Evolutionary conservation across 106 monocot species (phyloP), one percentile per base, ranked within the genome.

Genomic region (Phalaenopsis aphrodite): DNA sequence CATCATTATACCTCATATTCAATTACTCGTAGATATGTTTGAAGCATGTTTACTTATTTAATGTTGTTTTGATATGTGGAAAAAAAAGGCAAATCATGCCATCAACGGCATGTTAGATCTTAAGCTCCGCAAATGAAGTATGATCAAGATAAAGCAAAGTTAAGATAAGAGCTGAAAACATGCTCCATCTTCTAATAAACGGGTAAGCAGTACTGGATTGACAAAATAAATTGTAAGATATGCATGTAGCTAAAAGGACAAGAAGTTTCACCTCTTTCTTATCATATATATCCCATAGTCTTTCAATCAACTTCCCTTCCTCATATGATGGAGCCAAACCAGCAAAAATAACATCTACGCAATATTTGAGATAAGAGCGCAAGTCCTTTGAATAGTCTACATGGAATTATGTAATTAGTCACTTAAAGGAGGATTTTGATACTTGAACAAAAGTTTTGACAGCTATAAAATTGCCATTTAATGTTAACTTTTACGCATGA

Each of bases 331-430:
- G 72, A 19, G 79, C 47, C 56, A 86, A 78, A 66, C 91, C 94
- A 78, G 86, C 79, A 92, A 85, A 92, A 79, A 88, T 55, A 49
- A 89, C 77, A 82, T 92, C 89, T 58, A 85, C 89, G 56, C 92
- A 94, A 76, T 98, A 89, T 41, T 89, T 89, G 71, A 98, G 85
- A 80, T 92, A 98, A 57, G 89, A 88, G n/a, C 12, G 55, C 71
- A 92, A 79, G 55, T 94, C 92, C n/a, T 78, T 86, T 38, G 84
- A 83, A 83, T 90, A 89, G 75, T 90, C 97, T 96, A 76, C 41
- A 75, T 14, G 55, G 41, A 79, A 41, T 79, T n/a, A 76, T 36
- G 14, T 49, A 76, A 12, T 24, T 36, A 49, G 17, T 49, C 5
- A 36, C 47, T 48, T 9, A 74, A 6, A 42, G 10, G 18, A 45